Conservation (phyloP, 2,329 filamentous ascomycete species). For the Sporothrix protearum region DNA sequence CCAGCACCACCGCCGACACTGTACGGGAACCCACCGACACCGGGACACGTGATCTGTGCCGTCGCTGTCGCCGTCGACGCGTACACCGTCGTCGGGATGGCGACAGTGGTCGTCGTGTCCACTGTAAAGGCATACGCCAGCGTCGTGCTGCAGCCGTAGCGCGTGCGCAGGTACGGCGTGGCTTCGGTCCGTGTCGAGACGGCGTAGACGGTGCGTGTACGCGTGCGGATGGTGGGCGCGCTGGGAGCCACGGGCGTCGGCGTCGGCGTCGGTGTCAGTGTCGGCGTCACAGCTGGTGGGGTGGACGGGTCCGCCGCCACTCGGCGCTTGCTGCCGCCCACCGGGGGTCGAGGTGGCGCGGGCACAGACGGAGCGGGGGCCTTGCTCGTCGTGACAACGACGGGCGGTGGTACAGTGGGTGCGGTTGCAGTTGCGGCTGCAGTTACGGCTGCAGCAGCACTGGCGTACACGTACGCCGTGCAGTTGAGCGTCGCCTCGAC, state of each 20-base stretch:
- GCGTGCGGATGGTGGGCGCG: slow-evolving; percentile 8
- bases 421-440: too few relatives aligned
- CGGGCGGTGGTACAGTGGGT: not conserved
- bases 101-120: slow-evolving; percentile 26
- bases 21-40: slow-evolving; percentile 21
- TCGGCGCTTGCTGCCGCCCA: not conserved
- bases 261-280: not conserved
- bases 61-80: slow-evolving; percentile 25
- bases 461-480: slow-evolving; percentile 13
- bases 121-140: slow-evolving; percentile 26
- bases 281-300: not conserved
- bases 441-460: not conserved
- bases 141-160: slow-evolving; percentile 26
- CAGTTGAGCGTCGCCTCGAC: slow-evolving; percentile 13
- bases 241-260: not conserved
- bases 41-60: slow-evolving; percentile 24
- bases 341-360: not conserved
- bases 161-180: slow-evolving; percentile 24
- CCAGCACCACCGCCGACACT: slow-evolving; percentile 29
- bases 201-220: slow-evolving; percentile 27
- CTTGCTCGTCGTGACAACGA: slow-evolving; percentile 13
- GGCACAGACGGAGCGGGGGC: not conserved
- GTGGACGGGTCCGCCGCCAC: not conserved
- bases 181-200: slow-evolving; percentile 26
- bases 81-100: slow-evolving; percentile 19